Base-by-base conservation (phyloP, 208 protist genomes). In the Leishmania braziliensis region DNA sequence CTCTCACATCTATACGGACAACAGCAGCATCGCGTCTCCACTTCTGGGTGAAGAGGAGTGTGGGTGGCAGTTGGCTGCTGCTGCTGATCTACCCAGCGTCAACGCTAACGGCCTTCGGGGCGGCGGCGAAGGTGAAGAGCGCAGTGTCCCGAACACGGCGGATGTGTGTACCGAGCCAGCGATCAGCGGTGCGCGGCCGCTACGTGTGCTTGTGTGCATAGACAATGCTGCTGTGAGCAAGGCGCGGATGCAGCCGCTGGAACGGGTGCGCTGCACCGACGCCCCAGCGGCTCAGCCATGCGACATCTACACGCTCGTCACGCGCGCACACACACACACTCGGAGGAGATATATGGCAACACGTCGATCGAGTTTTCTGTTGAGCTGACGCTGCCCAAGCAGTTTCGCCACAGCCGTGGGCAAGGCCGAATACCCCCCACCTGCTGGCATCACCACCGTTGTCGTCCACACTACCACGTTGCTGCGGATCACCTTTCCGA, bases 401-500 rank as follows among this genome's bases (percentile, higher is more conserved):
- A 71, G 39, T 84, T 89, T 66, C 73, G 78, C 20, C 86, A 50
- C 62, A 51, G 8, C 14, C 9, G n/a, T 5, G 2, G 62, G 76
- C 75, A 80, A 39, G n/a, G 48, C n/a, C 60, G 74, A 82, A n/a
- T 36, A 56, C 33, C 63, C 60, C 23, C 56, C 60, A 20, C 74
- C 63, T 18, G 62, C 58, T 6, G 66, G 76, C n/a, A 70, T 77
- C 66, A 63, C 58, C 16, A 83, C 81, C 18, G 16, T 29, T 4
- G 75, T 63, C 23, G 54, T 83, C 63, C 65, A 46, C 60, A 78
- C 83, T 36, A 74, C 70, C 48, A 85, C 84, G n/a, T 80, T 46
- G 63, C 66, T 90, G 78, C 84, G 74, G 18, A 65, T 90, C 12
- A 83, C 78, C 18, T 85, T 90, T 46, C 81, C 87, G 16, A 60